Base-by-base conservation (phyloP, 176 grass and related monocot species). In the Echinochloa phyllopogon region DNA sequence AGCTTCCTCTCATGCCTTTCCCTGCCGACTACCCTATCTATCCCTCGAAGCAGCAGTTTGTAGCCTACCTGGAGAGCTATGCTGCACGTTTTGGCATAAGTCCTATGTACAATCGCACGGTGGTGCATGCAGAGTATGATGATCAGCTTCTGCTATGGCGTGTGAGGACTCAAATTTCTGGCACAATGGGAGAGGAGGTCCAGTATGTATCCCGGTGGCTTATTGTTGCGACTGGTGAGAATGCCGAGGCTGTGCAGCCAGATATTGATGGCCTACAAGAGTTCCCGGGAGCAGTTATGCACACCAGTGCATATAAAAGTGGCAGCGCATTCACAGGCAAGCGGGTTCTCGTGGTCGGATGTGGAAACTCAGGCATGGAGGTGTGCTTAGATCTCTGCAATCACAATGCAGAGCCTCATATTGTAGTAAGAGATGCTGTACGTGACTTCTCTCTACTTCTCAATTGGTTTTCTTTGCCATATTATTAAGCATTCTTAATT, bases 361-460 rank as follows among this genome's bases (percentile, higher is more conserved):
- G 93, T 40, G 96, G 96, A 65, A 99, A 99, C 36, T 99, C 96
- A 25, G 96, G 96, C 65, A 99, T 99, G 96, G 96, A 99, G 72
- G 96, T 99, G 39, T 96, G 93, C 87, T 76, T 99, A 80, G 96
- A 99, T 77, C 90, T 99, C 69, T 96, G 94, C 91, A 92, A 94
- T 65, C 82, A 96, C 91, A 94, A 84, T 91, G 94, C 84, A 42
- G 51, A 76, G 18, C 94, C 97, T 13, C 84, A 86, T 90, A 92
- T 99, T 80, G 92, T 94, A 43, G 92, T 99, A 72, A 82, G 93
- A 89, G 97, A 99, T 55, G 59, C 84, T 83, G 97, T 99, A 76
- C 57, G 92, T 92, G 78, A 84, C 83, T 63, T 65, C 52, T 55
- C 88, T 79, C 62, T 80, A 58, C 68, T 57, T 65, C 58, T 85